Base-by-base conservation (phyloP, 768 basidiomycete species). In the Boletus pseudopeckii region DNA sequence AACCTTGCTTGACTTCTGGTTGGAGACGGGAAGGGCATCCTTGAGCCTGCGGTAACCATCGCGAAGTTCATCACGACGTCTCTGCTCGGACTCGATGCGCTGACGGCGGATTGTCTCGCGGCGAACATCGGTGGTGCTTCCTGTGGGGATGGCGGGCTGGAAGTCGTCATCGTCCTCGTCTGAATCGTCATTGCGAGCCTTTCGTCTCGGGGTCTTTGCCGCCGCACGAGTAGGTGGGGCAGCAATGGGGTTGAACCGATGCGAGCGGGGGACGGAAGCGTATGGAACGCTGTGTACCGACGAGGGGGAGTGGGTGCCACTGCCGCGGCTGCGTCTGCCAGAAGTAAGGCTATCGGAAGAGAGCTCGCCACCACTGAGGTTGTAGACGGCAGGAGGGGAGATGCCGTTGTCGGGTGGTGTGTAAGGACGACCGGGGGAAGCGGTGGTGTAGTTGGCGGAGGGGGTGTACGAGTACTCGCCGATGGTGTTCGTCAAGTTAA, bases 1-100 rank as follows among this genome's bases (percentile, higher is more conserved):
- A 49, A 92, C 89, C 75, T 96, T 96, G 81, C 88, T 91, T 10
- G 90, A 85, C 79, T 93, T 91, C 80, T 94, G 91, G 77, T 92
- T 93, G 44, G 87, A 89, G 55, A 86, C 79, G 28, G 93, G 93
- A 62, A 96, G 85, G 52, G 86, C 87, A 64, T 92, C 88, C 82
- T 92, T 92, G 75, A 96, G 85, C 54, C 88, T 82, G 63, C 86
- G 83, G 74, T 95, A 96, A 55, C 91, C 92, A 53, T 96, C 92
- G 52, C 93, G 80, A 68, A 96, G 88, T 74, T 96, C 93, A 64
- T 95, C 92, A 37, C 93, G 84, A 61, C 93, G 82, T 61, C 92
- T 79, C 78, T 95, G 90, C 77, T 93, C 91, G 24, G 90, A 92
- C 78, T 93, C 91, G 76, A 93, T 93, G 73, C 91, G 89, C 76